Conservation (phyloP, 2,329 filamentous ascomycete species). For the Neonectria ditissima region DNA sequence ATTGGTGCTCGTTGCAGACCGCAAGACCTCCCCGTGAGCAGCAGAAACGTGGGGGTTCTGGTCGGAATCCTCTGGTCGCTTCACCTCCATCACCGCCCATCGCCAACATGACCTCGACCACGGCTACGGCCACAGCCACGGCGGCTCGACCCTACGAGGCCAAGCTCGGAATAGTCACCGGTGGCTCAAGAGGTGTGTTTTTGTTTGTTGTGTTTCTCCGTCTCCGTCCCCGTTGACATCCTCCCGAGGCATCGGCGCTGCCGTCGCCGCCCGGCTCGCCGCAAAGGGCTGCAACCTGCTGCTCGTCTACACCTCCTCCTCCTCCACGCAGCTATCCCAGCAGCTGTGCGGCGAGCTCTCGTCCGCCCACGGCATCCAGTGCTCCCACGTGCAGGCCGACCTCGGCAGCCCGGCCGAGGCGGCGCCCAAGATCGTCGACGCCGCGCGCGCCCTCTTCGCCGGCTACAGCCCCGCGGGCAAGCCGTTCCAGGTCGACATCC, state of each 20-base stretch:
- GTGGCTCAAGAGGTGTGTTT: constrained; percentile 49
- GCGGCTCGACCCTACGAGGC: constrained; percentile 45
- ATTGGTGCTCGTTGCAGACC: neutral
- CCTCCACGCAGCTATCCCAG: constrained; percentile 60
- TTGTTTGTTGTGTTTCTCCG: neutral
- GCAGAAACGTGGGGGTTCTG: neutral
- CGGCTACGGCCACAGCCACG: constrained; percentile 33
- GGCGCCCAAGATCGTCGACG: constrained; percentile 45
- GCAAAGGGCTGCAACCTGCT: constrained; percentile 70
- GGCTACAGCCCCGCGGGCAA: constrained; percentile 36
- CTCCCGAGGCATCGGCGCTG: constrained; percentile 68
- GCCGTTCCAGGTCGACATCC: constrained; percentile 76
- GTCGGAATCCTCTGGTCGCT: neutral
- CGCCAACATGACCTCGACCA: constrained; percentile 21
- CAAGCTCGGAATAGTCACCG: constrained; percentile 51
- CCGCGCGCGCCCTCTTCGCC: constrained; percentile 44
- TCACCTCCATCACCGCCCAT: neutral
- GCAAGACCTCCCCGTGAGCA: neutral
- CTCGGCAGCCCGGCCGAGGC: constrained; percentile 44
- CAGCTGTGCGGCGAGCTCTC: constrained; percentile 61
- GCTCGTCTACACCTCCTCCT: constrained; percentile 70
- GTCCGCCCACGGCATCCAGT: constrained; percentile 54
- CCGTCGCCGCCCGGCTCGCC: constrained; percentile 68
- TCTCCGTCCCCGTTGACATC: neutral
- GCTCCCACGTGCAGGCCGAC: constrained; percentile 46